Percentiles rank a stretch among this genome's conserved stretches.
Evolutionary conservation across 2,329 filamentous ascomycete genomes (phyloP).

Genomic region (Colletotrichum sp.): DNA sequence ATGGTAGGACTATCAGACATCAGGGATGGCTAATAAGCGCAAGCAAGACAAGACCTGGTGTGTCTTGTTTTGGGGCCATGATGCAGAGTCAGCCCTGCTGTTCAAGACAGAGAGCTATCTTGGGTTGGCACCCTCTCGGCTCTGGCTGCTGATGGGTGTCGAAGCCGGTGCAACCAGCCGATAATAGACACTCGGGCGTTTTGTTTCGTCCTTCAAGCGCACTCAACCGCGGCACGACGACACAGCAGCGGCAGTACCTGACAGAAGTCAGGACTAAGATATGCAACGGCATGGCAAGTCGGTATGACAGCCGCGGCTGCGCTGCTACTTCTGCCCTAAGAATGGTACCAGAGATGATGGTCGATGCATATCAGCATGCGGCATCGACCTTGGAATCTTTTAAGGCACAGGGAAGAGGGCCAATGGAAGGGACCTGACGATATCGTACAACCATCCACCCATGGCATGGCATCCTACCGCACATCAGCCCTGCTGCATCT

Average conservation of each 20-base stretch:
- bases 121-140: neutral
- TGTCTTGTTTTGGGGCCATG: slow-evolving; percentile 1
- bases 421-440: neutral
- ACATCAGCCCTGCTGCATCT: slow-evolving; percentile 24
- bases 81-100: slow-evolving; percentile 15
- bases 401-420: neutral
- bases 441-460: slow-evolving; percentile 17
- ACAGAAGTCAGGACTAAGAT: neutral
- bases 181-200: slow-evolving; percentile 17
- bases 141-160: neutral
- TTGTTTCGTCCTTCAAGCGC: slow-evolving; percentile 10
- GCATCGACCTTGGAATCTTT: neutral
- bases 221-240: neutral
- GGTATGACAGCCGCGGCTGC: slow-evolving; percentile 10
- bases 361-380: slow-evolving; percentile 9
- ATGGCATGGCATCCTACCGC: slow-evolving; percentile 15
- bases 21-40: slow-evolving; percentile 1
- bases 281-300: neutral
- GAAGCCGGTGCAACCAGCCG: slow-evolving; percentile 14
- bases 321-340: neutral
- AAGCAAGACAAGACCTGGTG: neutral
- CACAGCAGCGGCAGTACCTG: slow-evolving; percentile 13
- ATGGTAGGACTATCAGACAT: neutral
- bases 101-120: slow-evolving; percentile 19
- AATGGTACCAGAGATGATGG: neutral